phyloP scores from a whole-genome alignment of 345 rosid genomes.

The Aegle marmelos region DNA sequence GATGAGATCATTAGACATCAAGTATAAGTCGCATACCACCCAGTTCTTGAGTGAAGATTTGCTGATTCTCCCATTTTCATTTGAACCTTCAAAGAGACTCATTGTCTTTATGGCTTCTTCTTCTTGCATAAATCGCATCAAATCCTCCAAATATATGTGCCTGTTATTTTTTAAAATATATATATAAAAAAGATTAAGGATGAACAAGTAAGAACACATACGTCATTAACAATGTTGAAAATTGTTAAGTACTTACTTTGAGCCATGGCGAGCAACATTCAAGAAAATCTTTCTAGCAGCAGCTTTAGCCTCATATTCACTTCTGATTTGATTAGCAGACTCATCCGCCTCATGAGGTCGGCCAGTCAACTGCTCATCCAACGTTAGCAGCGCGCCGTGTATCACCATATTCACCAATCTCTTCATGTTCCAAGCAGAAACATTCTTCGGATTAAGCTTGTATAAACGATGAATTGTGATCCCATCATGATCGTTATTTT shows the following conservation, averaged over 20 bases:
- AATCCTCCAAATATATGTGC: constrained; percentile 62
- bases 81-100: constrained; percentile 68
- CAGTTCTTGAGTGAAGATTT: constrained; percentile 67
- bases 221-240: neutral
- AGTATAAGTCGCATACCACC: constrained; percentile 52
- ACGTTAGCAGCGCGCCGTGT: constrained; percentile 63
- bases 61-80: constrained; percentile 55
- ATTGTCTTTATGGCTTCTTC: constrained; percentile 76
- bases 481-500: constrained; percentile 27
- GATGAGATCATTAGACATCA: neutral
- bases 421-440: constrained; percentile 99
- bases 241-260: constrained; percentile 39
- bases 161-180: constrained; percentile 20
- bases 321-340: constrained; percentile 51
- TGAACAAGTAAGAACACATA: neutral
- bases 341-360: constrained; percentile 43
- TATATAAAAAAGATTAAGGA: neutral
- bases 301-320: constrained; percentile 78
- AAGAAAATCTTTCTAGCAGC: constrained; percentile 86
- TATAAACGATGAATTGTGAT: constrained; percentile 66
- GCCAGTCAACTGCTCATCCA: constrained; percentile 66
- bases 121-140: constrained; percentile 74
- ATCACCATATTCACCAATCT: constrained; percentile 82
- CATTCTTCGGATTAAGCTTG: constrained; percentile 63
- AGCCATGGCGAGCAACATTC: constrained; percentile 57